A percentile compares a stretch with the other conserved stretches of the same genome.
These are phyloP conservation scores for Calonectria leucothoes DNA, from an alignment of 2,329 filamentous ascomycete species.

Conservation along the genomic window DNA sequence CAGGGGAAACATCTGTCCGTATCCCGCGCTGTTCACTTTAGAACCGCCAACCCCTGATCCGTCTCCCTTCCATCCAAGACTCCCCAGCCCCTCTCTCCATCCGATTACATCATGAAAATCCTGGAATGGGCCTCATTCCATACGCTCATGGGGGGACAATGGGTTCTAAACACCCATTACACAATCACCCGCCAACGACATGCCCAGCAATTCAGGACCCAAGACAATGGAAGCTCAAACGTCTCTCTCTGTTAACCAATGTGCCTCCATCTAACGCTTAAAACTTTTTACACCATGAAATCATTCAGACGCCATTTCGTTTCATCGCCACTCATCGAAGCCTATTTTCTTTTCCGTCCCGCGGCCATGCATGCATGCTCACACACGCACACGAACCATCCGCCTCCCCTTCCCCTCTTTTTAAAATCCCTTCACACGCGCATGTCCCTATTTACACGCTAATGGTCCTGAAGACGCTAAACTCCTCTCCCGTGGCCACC, in stretches of 20 bases:
- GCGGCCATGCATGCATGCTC: neutral
- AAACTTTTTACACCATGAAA: neutral
- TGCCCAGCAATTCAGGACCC: neutral
- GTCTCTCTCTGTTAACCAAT: neutral
- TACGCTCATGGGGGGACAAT: no score
- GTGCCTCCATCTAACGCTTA: neutral
- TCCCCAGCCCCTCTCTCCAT: neutral
- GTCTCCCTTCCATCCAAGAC: neutral
- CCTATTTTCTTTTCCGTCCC: neutral
- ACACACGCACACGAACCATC: neutral
- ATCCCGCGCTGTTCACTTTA: neutral
- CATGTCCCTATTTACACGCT: constrained; percentile 68
- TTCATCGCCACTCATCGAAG: neutral
- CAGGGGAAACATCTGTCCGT: neutral
- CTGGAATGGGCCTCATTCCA: neutral
- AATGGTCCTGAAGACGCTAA: constrained; percentile 88
- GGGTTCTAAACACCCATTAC: neutral
- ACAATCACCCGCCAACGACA: no score
- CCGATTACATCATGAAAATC: no score
- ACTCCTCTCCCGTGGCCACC: constrained; percentile 90
- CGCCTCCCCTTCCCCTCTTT: no score
- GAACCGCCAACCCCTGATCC: neutral
- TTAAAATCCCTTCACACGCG: neutral
- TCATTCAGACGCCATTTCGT: constrained; percentile 1
- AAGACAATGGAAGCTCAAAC: neutral